phyloP scores from a whole-genome alignment of 1,284 basidiomycete species.

The Sphaerobolus stellatus region DNA sequence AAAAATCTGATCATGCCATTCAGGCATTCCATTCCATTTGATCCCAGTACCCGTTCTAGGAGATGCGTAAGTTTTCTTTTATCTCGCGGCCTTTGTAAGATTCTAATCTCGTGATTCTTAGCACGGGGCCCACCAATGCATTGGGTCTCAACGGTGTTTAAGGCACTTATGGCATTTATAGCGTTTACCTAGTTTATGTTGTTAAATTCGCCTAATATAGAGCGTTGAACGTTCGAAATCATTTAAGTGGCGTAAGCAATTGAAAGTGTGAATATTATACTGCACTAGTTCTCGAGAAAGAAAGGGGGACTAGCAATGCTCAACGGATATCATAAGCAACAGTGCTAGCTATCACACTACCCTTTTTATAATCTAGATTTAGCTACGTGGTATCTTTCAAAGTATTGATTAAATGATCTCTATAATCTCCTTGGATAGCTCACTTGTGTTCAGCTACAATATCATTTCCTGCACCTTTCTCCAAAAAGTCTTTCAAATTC shows the following conservation, averaged over 20 bases:
- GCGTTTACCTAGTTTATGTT: neutral
- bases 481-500: constrained; percentile 69
- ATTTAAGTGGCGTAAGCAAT: too few relatives aligned
- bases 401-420: too few relatives aligned
- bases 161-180: neutral
- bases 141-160: constrained; percentile 9
- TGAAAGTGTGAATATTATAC: too few relatives aligned
- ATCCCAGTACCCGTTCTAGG: constrained; percentile 8
- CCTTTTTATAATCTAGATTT: too few relatives aligned
- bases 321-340: too few relatives aligned
- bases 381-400: too few relatives aligned
- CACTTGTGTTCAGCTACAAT: constrained; percentile 60
- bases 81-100: neutral
- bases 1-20: too few relatives aligned
- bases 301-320: too few relatives aligned
- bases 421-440: neutral
- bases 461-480: constrained; percentile 61
- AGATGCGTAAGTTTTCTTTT: constrained; percentile 4
- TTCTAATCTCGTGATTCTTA: neutral
- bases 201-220: neutral
- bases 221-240: constrained; percentile 9
- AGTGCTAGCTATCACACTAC: too few relatives aligned
- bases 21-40: constrained; percentile 12
- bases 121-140: constrained; percentile 13
- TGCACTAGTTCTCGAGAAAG: too few relatives aligned